Base-by-base conservation (phyloP, 345 rosid genomes). In the Euclidium syriacum region DNA sequence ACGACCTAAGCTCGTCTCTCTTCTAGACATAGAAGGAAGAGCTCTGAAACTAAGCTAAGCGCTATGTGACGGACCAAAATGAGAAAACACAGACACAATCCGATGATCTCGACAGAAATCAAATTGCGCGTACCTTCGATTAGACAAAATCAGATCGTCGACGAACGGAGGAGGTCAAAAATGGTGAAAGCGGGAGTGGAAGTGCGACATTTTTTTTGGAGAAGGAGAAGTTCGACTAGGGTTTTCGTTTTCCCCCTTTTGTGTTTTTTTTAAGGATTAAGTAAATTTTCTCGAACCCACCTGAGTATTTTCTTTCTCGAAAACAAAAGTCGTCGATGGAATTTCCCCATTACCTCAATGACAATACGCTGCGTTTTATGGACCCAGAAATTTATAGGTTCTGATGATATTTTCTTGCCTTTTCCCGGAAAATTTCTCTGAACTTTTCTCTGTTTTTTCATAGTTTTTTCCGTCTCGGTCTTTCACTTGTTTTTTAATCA, bases 281-380 rank as follows among this genome's bases (percentile, higher is more conserved):
- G 41, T 17, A 10, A 19, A 41, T 5, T 36, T 57, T 49, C 35
- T 32, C 60, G 59, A 50, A 22, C 3, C 46, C 53, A 42, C 50
- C 40, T 15, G 58, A 39, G 65, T 38, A 49, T 1, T 55, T 34
- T n/a, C 40, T 61, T 48, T 58, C 43, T 49, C 66, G 59, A 71
- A 48, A 49, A 51, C 59, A 65, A 64, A 48, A 55, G 70, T 63
- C 70, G 54, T 71, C 60, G 70, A 33, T 0, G 48, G 41, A 48
- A 48, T 47, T 56, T 64, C 59, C 11, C 40, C 70, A 64, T 71
- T 17, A 18, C 12, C 40, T 47, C 16, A 30, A 40, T 25, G 6
- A 22, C 58, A 17, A 64, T 23, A 71, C 75, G 75, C 25, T 71
- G 70, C 75, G 75, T 71, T 71, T 68, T n/a, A 23, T 49, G 43